Base-by-base conservation (phyloP, 73 alveolate genomes). In the Symbiodinium pilosum region DNA sequence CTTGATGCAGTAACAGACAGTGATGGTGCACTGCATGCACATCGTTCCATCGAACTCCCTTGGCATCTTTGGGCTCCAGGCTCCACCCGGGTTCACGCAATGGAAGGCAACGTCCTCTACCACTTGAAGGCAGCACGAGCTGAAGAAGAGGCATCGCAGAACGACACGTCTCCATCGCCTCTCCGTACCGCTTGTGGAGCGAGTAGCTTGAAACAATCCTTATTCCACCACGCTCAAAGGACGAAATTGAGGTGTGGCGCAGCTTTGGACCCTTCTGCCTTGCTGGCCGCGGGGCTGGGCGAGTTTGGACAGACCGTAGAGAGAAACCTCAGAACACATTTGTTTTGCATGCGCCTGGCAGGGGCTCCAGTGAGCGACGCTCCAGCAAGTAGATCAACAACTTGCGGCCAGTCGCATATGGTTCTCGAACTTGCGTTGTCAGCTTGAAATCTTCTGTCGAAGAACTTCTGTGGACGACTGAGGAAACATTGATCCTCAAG, bases 11-110 rank as follows among this genome's bases (percentile, higher is more conserved):
- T n/a, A n/a, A n/a, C n/a, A n/a, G n/a, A n/a, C n/a, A n/a, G n/a
- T n/a, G n/a, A n/a, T n/a, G n/a, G n/a, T n/a, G n/a, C n/a, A n/a
- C n/a, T n/a, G n/a, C n/a, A n/a, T n/a, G n/a, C n/a, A n/a, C n/a
- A n/a, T n/a, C n/a, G n/a, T n/a, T n/a, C n/a, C n/a, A n/a, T n/a
- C n/a, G n/a, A n/a, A n/a, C n/a, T n/a, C n/a, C n/a, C n/a, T n/a
- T n/a, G n/a, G n/a, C n/a, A n/a, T n/a, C n/a, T 64, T 64, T 38
- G 30, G 81, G 34, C 81, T 28, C 30, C 30, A 9, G 81, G 34
- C 97, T 20, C 97, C 97, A n/a, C 97, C 97, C 28, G 97, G 97
- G 43, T 91, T 91, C 24, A 91, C 97, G 43, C 97, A 91, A 36
- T 91, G 97, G 81, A 91, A 91, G n/a, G 97, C 44, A 20, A 91